Evolutionary conservation across 306 rosid genomes (phyloP).

Genomic region (Pachyrhizus erosus): DNA sequence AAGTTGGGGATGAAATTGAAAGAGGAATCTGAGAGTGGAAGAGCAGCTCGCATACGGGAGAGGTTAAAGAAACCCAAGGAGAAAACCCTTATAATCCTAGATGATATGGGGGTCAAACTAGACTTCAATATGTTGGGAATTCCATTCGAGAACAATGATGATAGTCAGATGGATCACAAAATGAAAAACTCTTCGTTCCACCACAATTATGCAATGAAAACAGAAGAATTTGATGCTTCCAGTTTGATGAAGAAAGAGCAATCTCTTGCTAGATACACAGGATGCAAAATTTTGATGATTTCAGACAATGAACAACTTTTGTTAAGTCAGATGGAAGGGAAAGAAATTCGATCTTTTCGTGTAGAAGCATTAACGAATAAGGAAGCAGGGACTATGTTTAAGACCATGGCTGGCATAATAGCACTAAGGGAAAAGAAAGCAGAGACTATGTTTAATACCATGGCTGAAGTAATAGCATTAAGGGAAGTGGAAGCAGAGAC

Average conservation of each 20-base stretch:
- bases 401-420: neutral
- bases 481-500: too few relatives aligned
- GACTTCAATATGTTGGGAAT: conserved; percentile 31
- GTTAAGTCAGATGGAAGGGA: neutral
- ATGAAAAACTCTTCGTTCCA: too few relatives aligned
- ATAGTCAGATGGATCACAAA: too few relatives aligned
- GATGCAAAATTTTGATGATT: too few relatives aligned
- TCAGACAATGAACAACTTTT: too few relatives aligned
- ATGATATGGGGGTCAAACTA: conserved; percentile 5
- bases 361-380: neutral
- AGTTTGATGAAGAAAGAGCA: neutral
- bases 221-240: neutral
- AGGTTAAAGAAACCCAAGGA: neutral
- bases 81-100: conserved; percentile 27
- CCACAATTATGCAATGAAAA: neutral
- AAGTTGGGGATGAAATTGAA: neutral
- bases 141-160: neutral
- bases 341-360: neutral
- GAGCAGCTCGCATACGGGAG: neutral
- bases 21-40: neutral
- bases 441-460: too few relatives aligned
- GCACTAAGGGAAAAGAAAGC: too few relatives aligned
- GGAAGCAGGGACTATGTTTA: neutral
- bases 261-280: neutral
- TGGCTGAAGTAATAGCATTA: too few relatives aligned